Evolutionary conservation across 768 basidiomycete genomes (phyloP).

Genomic region (Lactarius akahatsu): DNA sequence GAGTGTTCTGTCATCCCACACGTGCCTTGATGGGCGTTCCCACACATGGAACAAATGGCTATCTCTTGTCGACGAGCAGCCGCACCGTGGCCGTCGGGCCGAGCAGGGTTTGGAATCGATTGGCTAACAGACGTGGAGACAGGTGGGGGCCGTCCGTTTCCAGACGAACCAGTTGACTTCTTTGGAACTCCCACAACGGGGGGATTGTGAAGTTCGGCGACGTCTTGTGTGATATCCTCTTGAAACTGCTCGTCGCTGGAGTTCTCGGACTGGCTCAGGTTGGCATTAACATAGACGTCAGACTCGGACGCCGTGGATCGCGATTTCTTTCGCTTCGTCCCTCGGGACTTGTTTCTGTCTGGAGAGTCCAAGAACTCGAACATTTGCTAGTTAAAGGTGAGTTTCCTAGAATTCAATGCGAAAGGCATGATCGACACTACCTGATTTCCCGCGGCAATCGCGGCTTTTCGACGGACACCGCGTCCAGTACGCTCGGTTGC

Average conservation of each 20-base stretch:
- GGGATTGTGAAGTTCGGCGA: constrained; percentile 2
- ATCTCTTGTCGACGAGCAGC: constrained; percentile 21
- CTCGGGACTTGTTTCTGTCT: constrained; percentile 36
- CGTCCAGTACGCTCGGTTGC: constrained; percentile 63
- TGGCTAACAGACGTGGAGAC: neutral
- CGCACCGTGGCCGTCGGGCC: neutral
- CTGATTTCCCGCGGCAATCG: constrained; percentile 43
- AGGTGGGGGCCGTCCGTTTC: neutral
- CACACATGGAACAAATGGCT: constrained; percentile 61
- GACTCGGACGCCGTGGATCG: constrained; percentile 40
- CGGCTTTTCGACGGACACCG: constrained; percentile 72
- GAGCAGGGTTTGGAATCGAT: neutral
- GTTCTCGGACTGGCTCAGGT: constrained; percentile 18
- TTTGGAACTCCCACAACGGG: neutral
- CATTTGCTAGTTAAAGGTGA: constrained; percentile 30
- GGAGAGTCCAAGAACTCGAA: constrained; percentile 41
- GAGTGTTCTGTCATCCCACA: constrained; percentile 68
- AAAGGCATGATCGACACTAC: constrained; percentile 36
- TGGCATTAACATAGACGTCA: constrained; percentile 39
- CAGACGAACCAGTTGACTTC: neutral
- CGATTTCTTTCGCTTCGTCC: constrained; percentile 36
- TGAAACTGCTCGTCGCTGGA: constrained; percentile 9
- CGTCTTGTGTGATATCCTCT: neutral
- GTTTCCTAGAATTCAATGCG: constrained; percentile 3
- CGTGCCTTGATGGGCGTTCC: constrained; percentile 37